These are phyloP conservation scores for Odontarrhena argentea DNA, from an alignment of 345 rosid species.

Conservation along the genomic window DNA sequence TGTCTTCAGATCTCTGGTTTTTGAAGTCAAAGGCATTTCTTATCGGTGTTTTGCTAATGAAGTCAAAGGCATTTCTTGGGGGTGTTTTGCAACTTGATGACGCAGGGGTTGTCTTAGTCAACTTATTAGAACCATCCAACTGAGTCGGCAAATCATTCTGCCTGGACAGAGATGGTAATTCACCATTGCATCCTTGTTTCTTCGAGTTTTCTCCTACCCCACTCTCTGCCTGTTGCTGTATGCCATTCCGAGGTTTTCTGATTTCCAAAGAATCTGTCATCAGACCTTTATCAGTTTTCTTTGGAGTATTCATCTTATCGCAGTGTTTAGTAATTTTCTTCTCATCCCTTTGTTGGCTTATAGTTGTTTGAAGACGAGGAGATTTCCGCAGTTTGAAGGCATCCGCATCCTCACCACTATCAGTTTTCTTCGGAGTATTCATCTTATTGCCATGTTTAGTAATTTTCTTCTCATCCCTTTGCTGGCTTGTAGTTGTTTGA, in stretches of 20 bases:
- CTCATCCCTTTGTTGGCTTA: constrained; percentile 27
- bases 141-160: constrained; percentile 31
- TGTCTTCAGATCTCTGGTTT: constrained; percentile 47
- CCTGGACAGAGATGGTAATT: constrained; percentile 27
- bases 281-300: constrained; percentile 28
- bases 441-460: constrained; percentile 25
- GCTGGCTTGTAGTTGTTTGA: constrained; percentile 21
- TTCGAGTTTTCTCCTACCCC: constrained; percentile 34
- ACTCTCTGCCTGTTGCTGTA: constrained; percentile 38
- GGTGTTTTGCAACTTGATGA: constrained; percentile 35
- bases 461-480: constrained; percentile 31
- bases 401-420: constrained; percentile 10
- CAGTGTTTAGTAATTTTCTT: constrained; percentile 30
- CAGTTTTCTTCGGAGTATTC: not conserved
- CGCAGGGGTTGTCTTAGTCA: constrained; percentile 17
- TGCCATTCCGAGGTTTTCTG: constrained; percentile 48
- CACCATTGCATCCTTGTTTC: constrained; percentile 36
- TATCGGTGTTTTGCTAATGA: constrained; percentile 19
- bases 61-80: constrained; percentile 36
- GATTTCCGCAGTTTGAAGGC: constrained; percentile 34
- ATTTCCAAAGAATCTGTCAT: constrained; percentile 37
- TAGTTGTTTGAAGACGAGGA: constrained; percentile 31
- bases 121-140: constrained; percentile 24
- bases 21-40: constrained; percentile 39
- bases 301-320: constrained; percentile 25